Conservation (phyloP, 345 rosid genomes). For the Capsella bursapastoris region DNA sequence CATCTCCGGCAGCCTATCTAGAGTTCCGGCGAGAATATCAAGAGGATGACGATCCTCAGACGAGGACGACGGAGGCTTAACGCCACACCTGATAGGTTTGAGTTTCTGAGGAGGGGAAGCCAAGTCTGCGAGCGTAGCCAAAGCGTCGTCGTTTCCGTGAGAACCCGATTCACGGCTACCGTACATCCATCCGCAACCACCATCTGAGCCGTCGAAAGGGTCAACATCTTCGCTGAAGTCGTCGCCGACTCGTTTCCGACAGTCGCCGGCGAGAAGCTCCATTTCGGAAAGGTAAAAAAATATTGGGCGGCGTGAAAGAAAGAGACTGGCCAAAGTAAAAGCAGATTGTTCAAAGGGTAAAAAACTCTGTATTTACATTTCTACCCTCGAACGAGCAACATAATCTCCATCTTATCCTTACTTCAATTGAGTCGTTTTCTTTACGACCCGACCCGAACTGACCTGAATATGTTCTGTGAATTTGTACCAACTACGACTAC, state of each 20-base stretch:
- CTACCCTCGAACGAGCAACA: slow-evolving; percentile 20
- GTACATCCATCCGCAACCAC: slow-evolving; percentile 42
- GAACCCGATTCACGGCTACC: slow-evolving; percentile 36
- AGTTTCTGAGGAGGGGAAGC: slow-evolving; percentile 66
- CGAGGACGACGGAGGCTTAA: slow-evolving; percentile 37
- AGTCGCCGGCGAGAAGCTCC: slow-evolving; percentile 66
- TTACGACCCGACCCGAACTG: neutral
- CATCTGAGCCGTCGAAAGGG: slow-evolving; percentile 46
- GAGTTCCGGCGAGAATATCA: slow-evolving; percentile 43
- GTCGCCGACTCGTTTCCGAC: slow-evolving; percentile 40
- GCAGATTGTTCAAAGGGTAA: slow-evolving; percentile 35
- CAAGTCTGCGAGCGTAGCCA: slow-evolving; percentile 43
- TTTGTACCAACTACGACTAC: neutral
- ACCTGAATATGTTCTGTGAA: slow-evolving; percentile 1
- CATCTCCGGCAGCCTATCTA: slow-evolving; percentile 45
- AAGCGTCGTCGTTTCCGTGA: slow-evolving; percentile 38
- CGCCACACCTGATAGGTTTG: slow-evolving; percentile 60
- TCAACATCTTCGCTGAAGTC: slow-evolving; percentile 49
- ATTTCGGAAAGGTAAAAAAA: slow-evolving; percentile 37
- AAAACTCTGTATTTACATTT: slow-evolving; percentile 20
- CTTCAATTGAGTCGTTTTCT: slow-evolving; percentile 8
- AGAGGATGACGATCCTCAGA: slow-evolving; percentile 39
- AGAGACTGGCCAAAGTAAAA: slow-evolving; percentile 32
- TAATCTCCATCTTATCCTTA: slow-evolving; percentile 31
- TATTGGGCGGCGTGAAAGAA: slow-evolving; percentile 36